Evolutionary conservation across 1,284 basidiomycete genomes (phyloP), one percentile per base, ranked within the genome.

Genomic region (Pisolithus thermaeus): DNA sequence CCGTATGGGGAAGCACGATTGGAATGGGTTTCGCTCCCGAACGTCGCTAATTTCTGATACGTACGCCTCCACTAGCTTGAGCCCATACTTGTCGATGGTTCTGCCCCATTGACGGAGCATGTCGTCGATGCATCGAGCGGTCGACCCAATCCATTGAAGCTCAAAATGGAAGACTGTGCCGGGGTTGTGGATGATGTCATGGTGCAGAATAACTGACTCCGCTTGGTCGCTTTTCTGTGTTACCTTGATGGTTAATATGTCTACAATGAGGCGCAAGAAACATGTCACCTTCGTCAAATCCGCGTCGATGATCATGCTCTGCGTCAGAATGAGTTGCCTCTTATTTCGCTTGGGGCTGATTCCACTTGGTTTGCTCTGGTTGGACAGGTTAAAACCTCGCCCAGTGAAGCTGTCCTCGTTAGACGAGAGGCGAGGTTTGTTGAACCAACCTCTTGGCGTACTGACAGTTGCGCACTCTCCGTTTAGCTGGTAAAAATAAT

Each of bases 71-170:
- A 98, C 90, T 8, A 98, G 81, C 59, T 87, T 91, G 51, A 99
- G 75, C 1, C 96, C 96, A 59, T 95, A 95, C 44, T 87, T 80
- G 60, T 97, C 94, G 35, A 97, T 90, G 1, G 83, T 80, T 32
- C 90, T 79, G 46, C 83, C 84, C 90, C 94, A 97, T 49, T 82
- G 79, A 39, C 89, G 84, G 9, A 98, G 77, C 37, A 88, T 77
- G 59, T 97, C 93, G 58, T 99, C 96, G 53, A 99, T 90, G 57
- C 89, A 87, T n/a, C 91, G 83, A n/a, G 93, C 91, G 0, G 93
- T 95, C 0, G 94, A 92, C 8, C 93, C 94, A 23, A 98, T 86
- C 96, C 97, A 99, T 59, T 98, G 93, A 40, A 99, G 77, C 69
- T 99, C 95, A 62, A 97, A 92, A 69, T 97, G 93, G 71, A 95